phyloP scores from a whole-genome alignment of 2,329 filamentous ascomycete genomes.

The Claviceps citrina region DNA sequence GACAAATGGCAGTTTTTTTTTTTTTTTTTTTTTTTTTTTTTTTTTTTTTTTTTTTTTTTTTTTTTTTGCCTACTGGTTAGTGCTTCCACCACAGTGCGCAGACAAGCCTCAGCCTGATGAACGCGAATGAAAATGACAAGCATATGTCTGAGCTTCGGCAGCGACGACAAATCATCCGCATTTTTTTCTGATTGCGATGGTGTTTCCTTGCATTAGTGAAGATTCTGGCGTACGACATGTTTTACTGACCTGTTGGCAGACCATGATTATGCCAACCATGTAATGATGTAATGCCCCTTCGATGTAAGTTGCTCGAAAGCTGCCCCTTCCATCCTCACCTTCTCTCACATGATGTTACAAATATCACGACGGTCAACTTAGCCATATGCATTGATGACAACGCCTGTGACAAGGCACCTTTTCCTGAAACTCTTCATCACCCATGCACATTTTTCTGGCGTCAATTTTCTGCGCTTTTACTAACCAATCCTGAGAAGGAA shows the following conservation, averaged over 20 bases:
- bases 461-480: not conserved
- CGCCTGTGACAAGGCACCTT: conserved; percentile 31
- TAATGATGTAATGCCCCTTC: not conserved
- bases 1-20: conserved; percentile 6
- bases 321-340: not conserved
- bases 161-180: conserved; percentile 25
- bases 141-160: conserved; percentile 80
- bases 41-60: not conserved
- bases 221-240: conserved; percentile 2
- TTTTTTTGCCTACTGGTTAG: conserved; percentile 8
- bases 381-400: conserved; percentile 32
- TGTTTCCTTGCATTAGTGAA: conserved; percentile 5
- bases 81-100: conserved; percentile 6
- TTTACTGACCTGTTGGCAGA: conserved; percentile 1
- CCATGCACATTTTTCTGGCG: not conserved
- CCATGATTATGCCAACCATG: not conserved
- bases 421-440: conserved; percentile 11
- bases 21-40: not conserved
- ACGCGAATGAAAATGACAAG: conserved; percentile 77
- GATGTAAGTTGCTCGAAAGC: conserved; percentile 13
- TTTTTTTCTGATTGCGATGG: conserved; percentile 10
- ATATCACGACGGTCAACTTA: conserved; percentile 35
- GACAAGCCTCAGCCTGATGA: conserved; percentile 50
- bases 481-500: conserved; percentile 4
- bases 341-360: conserved; percentile 25